Evolutionary conservation across 495 filamentous ascomycete genomes (phyloP), one percentile per base, ranked within the genome.

Genomic region (Penicillium pancosmium): DNA sequence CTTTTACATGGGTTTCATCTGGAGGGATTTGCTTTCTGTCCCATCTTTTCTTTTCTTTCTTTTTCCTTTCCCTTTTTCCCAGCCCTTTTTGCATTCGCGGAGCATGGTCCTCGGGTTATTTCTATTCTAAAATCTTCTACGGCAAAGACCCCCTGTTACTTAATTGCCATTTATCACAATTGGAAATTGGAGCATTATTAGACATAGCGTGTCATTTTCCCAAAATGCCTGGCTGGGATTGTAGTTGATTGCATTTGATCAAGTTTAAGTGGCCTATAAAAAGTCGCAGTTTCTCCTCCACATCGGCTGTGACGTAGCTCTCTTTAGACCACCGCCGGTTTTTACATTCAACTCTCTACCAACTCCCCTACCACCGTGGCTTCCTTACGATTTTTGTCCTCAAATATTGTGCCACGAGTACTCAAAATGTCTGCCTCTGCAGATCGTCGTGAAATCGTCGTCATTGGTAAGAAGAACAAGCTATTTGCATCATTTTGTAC

Each of bases 381-480:
- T 65, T 67, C 68, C 2, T 15, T 71, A 25, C 64, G 50, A 59
- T 43, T 44, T 16, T 10, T 70, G 34, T 38, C 63, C 18, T 56
- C 49, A 19, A 61, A 55, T 21, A 57, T 71, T 44, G 61, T 56
- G 34, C 66, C 62, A 9, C 61, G 58, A 43, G 18, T 31, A 31
- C 5, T 50, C 46, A 76, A 63, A 43, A 80, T 80, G 78, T 60
- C 77, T 48, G 60, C 64, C 18, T 35, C 63, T 43, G 64, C 61
- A 41, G 74, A 75, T 50, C 73, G 79, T 56, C 80, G 85, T 64
- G 82, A 90, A 53, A 90, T 91, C 58, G 82, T 90, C 55, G 86
- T 91, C 56, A 69, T 89, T 63, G 87, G 87, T 89, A 77, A 64
- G 82, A 48, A 23, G 23, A 60, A 52, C n/a, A 55, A 16, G 54